A percentile compares a stretch with the other conserved stretches of the same genome.
phyloP scores from a whole-genome alignment of 148 eudicot species.

The Rhododendron ferrugineum region DNA sequence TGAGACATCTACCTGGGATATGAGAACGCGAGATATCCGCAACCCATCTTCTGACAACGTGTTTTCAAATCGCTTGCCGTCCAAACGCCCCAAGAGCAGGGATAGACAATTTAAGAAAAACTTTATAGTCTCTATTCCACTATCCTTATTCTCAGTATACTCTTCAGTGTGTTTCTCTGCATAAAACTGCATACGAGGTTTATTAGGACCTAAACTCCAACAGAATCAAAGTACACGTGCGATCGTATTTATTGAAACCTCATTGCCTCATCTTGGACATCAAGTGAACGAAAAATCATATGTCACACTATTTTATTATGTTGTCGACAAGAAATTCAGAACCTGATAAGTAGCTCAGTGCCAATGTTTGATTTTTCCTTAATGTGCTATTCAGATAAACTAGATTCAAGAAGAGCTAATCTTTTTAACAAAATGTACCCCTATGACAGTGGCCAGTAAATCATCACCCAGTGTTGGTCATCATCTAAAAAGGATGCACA shows the following conservation, averaged over 20 bases:
- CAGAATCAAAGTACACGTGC: neutral
- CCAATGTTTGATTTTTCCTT: neutral
- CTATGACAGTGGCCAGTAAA: neutral
- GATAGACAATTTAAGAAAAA: constrained; percentile 71
- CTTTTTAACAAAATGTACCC: neutral
- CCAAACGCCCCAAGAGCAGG: constrained; percentile 61
- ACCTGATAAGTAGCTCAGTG: neutral
- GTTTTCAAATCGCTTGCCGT: constrained; percentile 44
- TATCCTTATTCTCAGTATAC: constrained; percentile 32
- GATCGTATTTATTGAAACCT: neutral
- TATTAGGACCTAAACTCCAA: constrained; percentile 4
- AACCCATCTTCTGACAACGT: constrained; percentile 39
- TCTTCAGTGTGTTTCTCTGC: constrained; percentile 46
- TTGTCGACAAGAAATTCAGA: neutral
- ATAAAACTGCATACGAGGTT: constrained; percentile 47
- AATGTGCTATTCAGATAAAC: neutral
- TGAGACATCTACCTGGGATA: constrained; percentile 48
- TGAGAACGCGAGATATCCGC: constrained; percentile 45
- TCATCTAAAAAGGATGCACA: neutral
- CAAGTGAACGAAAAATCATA: neutral
- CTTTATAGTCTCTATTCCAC: constrained; percentile 51
- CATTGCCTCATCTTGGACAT: neutral
- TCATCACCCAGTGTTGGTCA: neutral
- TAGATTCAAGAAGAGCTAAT: neutral
- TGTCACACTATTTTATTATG: no score